Evolutionary conservation across 2,329 filamentous ascomycete genomes (phyloP), one percentile per base, ranked within the genome.

Genomic region (Cucurbitaria berberidis): DNA sequence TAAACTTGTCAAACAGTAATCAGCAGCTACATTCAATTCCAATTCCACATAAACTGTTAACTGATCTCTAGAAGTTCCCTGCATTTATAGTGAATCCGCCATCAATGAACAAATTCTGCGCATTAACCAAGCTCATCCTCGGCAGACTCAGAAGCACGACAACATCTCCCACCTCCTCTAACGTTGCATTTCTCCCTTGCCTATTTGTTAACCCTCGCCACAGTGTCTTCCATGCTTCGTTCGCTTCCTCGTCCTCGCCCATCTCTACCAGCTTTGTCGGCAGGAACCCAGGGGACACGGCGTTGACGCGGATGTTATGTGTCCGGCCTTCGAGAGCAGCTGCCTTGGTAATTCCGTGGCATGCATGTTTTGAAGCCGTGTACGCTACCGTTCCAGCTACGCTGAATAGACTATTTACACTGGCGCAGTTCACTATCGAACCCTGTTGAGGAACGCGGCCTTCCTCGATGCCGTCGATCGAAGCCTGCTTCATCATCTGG

Each of bases 401-500:
- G 2, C 40, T 48, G 11, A 59, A 48, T 5, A 60, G 30, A 8
- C 49, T 52, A 22, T 61, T 59, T 1, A 64, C 53, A 4, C 38
- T 53, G 4, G 60, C 55, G 29, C 56, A 56, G 39, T 67, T 66
- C 3, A 67, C 55, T 13, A 66, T 67, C 3, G 48, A 57, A 15
- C 56, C 64, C 11, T 36, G 19, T 19, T 60, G 53, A 10, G 18
- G 26, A 8, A 56, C 24, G 11, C 56, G 45, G 3, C 50, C 49
- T 16, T 29, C 2, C 15, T 57, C 54, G 9, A 51, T 45, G 8
- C 48, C 49, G 21, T 45, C 47, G 26, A 48, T 58, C 3, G 45
- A 45, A 0, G 51, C 39, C 5, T 74, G 69, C 22, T 69, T 71
- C 22, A 73, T 67, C 74, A 79, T 74, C 48, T 77, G 75, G 53